Conservation (phyloP, 2,329 filamentous ascomycete species). For the Didymella keratinophila region DNA sequence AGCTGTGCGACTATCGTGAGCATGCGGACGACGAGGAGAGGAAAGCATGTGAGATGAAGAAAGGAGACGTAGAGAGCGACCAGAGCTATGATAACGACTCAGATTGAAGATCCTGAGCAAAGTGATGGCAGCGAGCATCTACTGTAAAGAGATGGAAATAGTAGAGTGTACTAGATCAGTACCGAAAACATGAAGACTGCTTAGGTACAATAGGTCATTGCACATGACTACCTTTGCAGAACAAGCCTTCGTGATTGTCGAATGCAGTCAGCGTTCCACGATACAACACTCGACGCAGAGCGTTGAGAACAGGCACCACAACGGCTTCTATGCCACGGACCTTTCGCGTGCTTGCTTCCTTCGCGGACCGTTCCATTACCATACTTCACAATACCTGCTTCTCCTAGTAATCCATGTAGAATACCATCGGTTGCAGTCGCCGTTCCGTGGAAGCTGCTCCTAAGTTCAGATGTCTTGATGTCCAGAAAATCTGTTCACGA, state of each 20-base stretch:
- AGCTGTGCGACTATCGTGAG: background rate
- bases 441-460: background rate
- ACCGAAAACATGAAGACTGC: too few relatives aligned
- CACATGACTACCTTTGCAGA: background rate
- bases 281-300: background rate
- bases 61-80: too few relatives aligned
- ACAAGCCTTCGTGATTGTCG: background rate
- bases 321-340: background rate
- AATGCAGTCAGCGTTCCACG: background rate
- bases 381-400: background rate
- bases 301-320: background rate
- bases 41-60: background rate
- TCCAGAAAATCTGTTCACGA: background rate
- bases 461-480: background rate
- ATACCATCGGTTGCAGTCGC: background rate
- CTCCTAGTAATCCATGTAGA: background rate
- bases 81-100: too few relatives aligned
- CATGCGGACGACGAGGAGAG: background rate
- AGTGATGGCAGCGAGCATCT: too few relatives aligned
- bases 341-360: background rate
- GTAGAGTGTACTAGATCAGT: too few relatives aligned
- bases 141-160: too few relatives aligned
- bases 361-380: background rate
- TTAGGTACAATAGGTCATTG: too few relatives aligned
- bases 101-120: too few relatives aligned